Base-by-base conservation (phyloP, 345 rosid species). In the Eucalyptus regnans region DNA sequence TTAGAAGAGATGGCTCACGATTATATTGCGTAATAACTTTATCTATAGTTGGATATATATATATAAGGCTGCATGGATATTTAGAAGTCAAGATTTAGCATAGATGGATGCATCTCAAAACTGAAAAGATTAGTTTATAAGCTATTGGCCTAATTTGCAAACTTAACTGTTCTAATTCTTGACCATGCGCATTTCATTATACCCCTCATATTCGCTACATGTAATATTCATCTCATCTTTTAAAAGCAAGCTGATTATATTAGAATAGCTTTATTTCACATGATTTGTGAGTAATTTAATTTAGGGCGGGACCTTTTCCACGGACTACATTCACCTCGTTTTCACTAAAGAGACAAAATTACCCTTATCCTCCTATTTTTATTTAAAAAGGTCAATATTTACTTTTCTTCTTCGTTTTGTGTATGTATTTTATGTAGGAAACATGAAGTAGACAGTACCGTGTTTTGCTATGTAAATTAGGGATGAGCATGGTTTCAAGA, bases 381-480 rank as follows among this genome's bases (percentile, higher is more conserved):
- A 60, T 60, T 60, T 22, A 60, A 60, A 60, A 60, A 27, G 68
- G 68, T 60, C 15, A 6, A 60, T 27, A 60, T 60, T 60, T 31
- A 60, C 68, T 60, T 60, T 60, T 12, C 8, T 27, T 60, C 31
- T 60, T 60, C 7, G 31, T 25, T 60, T 60, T 60, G 68, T 11
- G 14, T 5, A 60, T 60, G 0, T 60, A 29, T 27, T 60, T 60
- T 60, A 27, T 12, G 31, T 60, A 27, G 16, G 68, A 60, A 12
- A 60, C 15, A 60, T 3, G 4, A 60, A 60, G 16, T 60, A 29
- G 68, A 20, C 1, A 6, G 4, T 27, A 27, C 0, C 2, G 0
- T 60, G 4, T 60, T 27, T 60, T 60, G 15, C 2, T 31, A 60
- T 60, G 31, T 60, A 1, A 52, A 52, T 20, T 52, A 52, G 1